These are phyloP conservation scores for Capsicum rhomboideum DNA, from an alignment of 257 asterid species.

Conservation along the genomic window DNA sequence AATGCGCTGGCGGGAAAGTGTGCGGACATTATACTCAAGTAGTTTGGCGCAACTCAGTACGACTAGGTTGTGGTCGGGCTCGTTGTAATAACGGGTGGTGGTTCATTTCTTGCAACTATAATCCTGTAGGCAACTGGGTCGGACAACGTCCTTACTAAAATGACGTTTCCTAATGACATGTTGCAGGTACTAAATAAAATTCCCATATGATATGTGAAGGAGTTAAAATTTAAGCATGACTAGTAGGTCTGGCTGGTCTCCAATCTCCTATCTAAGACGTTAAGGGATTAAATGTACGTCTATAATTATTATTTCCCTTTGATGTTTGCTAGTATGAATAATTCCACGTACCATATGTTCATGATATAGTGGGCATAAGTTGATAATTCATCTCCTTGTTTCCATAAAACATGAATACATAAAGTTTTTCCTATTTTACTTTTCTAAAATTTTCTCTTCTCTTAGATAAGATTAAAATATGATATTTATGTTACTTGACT, in stretches of 20 bases:
- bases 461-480: too few species aligned
- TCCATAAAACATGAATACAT: too few species aligned
- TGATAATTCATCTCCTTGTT: too few species aligned
- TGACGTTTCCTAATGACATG: neutral
- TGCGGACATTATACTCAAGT: constrained; percentile 44
- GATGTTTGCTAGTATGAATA: neutral
- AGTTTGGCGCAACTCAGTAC: constrained; percentile 36
- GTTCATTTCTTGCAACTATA: constrained; percentile 37
- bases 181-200: neutral
- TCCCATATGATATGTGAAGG: neutral
- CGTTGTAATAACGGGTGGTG: constrained; percentile 23
- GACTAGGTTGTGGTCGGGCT: constrained; percentile 29
- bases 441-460: too few species aligned
- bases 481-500: too few species aligned
- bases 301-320: neutral
- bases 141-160: constrained; percentile 30
- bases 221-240: neutral
- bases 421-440: too few species aligned
- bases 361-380: neutral
- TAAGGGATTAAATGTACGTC: neutral
- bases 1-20: neutral
- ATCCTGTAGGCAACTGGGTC: constrained; percentile 26
- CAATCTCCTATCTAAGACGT: neutral
- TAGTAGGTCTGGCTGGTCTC: neutral
- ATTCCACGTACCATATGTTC: neutral